phyloP scores from a whole-genome alignment of 2,329 filamentous ascomycete genomes.

The Fusarium sambucinum region DNA sequence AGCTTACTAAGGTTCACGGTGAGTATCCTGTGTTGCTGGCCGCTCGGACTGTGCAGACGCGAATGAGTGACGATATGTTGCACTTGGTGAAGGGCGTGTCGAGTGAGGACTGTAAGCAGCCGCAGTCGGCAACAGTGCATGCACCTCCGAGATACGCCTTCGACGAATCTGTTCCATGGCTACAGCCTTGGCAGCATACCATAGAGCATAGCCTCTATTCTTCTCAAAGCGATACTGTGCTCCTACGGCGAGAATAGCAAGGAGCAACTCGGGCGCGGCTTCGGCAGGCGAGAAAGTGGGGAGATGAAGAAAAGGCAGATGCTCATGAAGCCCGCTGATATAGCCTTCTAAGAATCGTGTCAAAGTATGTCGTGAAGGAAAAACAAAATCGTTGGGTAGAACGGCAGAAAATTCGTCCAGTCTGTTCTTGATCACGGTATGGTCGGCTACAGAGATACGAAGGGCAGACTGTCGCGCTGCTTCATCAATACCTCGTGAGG shows the following conservation, averaged over 20 bases:
- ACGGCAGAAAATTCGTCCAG: slow-evolving; percentile 72
- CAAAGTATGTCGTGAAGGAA: slow-evolving; percentile 76
- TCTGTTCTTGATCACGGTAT: slow-evolving; percentile 68
- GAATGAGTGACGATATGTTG: slow-evolving; percentile 69
- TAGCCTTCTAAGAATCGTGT: slow-evolving; percentile 78
- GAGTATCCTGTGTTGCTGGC: slow-evolving; percentile 68
- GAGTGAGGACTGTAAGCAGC: slow-evolving; percentile 71
- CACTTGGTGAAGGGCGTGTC: slow-evolving; percentile 68
- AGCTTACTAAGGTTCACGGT: slow-evolving; percentile 70
- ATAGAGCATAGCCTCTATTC: slow-evolving; percentile 69
- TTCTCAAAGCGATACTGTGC: slow-evolving; percentile 74
- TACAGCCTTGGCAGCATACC: slow-evolving; percentile 71
- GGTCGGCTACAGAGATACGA: slow-evolving; percentile 67
- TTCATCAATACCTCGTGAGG: slow-evolving; percentile 49
- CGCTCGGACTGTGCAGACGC: slow-evolving; percentile 69
- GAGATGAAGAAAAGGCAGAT: slow-evolving; percentile 72
- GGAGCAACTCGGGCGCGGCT: slow-evolving; percentile 74
- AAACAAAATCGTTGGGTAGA: slow-evolving; percentile 71
- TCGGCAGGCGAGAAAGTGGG: slow-evolving; percentile 73
- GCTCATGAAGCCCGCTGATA: slow-evolving; percentile 73
- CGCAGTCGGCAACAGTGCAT: slow-evolving; percentile 67
- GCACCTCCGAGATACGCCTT: slow-evolving; percentile 67
- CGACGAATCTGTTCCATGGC: slow-evolving; percentile 70
- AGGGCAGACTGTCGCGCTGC: slow-evolving; percentile 52
- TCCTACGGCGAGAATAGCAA: slow-evolving; percentile 76